Percentiles rank a stretch among this genome's conserved stretches.
These are phyloP conservation scores for Selaginella tamariscina DNA, from an alignment of 75 land plant species.

Conservation along the genomic window DNA sequence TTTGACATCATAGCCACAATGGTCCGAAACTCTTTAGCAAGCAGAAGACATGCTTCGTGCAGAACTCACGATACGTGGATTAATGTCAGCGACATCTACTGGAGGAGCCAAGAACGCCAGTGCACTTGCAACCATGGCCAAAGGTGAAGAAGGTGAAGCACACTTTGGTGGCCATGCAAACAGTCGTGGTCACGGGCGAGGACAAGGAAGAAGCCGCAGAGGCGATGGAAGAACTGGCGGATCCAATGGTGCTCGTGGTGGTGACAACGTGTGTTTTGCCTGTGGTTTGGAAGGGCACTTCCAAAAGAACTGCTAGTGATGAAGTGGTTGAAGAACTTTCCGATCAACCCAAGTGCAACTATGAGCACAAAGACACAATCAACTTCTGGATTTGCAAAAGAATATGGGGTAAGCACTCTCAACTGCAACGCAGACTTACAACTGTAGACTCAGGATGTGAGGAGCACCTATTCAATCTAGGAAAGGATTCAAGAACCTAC, in stretches of 20 bases:
- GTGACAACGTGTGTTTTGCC: not conserved
- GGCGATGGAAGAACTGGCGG: too few relatives aligned
- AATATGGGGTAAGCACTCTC: not conserved
- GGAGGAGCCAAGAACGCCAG: too few relatives aligned
- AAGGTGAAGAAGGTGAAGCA: too few relatives aligned
- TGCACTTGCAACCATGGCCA: too few relatives aligned
- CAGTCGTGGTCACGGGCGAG: too few relatives aligned
- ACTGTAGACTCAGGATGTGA: not conserved
- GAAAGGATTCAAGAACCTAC: not conserved
- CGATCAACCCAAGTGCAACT: not conserved
- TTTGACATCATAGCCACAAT: too few relatives aligned
- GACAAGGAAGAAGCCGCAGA: too few relatives aligned
- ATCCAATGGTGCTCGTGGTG: not conserved
- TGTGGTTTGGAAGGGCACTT: not conserved
- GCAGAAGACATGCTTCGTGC: too few relatives aligned
- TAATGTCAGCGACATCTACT: too few relatives aligned
- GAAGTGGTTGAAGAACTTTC: not conserved
- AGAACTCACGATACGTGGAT: too few relatives aligned
- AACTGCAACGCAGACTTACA: not conserved
- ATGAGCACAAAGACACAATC: not conserved
- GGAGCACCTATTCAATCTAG: not conserved
- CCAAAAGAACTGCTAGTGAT: not conserved
- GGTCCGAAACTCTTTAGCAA: too few relatives aligned
- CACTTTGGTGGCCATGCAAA: too few relatives aligned
- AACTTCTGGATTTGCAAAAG: not conserved